Evolutionary conservation across 768 basidiomycete species (phyloP), one percentile per base, ranked within the genome.

Genomic region (Coprinopsis strossmayeri): DNA sequence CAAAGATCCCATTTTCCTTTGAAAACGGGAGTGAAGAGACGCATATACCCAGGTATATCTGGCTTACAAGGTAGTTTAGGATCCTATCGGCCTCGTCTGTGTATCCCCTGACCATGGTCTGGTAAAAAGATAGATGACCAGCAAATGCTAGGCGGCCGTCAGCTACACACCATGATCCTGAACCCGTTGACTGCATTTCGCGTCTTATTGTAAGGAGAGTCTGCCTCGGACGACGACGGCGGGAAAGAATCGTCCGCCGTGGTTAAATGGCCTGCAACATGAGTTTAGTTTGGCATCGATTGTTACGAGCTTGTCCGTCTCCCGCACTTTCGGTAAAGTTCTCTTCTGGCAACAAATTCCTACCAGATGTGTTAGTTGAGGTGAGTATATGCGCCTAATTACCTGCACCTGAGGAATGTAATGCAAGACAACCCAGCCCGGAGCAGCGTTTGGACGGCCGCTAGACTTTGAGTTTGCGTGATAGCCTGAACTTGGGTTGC

Each of bases 1-100:
- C 86, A 54, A 88, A 91, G 35, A 92, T 89, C 0, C 91, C 91
- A 49, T 79, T 69, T 65, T 94, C 91, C 91, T 92, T 4, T 11
- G 46, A 17, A 49, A 17, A 10, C 53, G 30, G 46, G 28, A 38
- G 20, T 34, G 45, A 34, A 20, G 30, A 3, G 35, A 49, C 32
- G 53, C 44, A 51, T 43, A 54, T 57, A 40, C 5, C 5, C 17
- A 3, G 27, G 25, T 34, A 32, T 1, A 50, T 9, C 38, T 34
- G 32, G 44, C 52, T 25, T 5, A 62, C 91, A 64, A 94, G 60
- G 58, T 87, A 91, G 56, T 94, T 84, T 32, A 92, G 66, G 34
- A 94, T 73, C 55, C 75, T 79, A 64, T 93, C 89, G 0, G 83
- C 91, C 60, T 92, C 91, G 43, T 83, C 80, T 7, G 89, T 87